These are phyloP conservation scores for Potentilla sterilis DNA, from an alignment of 306 rosid genomes.

Conservation along the genomic window DNA sequence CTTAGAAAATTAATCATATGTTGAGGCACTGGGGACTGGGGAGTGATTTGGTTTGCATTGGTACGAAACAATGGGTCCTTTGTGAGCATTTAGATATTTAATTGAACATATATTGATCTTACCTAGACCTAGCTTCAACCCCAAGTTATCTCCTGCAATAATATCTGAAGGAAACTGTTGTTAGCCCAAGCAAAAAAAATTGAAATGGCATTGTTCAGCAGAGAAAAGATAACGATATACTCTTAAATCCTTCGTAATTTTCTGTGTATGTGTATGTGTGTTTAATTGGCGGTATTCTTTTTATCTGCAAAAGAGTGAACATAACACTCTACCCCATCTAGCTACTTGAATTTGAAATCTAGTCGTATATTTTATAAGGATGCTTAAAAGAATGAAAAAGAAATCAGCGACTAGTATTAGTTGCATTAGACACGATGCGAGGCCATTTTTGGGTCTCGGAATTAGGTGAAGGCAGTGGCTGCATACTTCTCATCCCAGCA, in stretches of 20 bases:
- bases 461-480: slow-evolving; percentile 37
- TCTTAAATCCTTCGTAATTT: neutral
- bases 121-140: slow-evolving; percentile 41
- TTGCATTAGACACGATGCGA: slow-evolving; percentile 33
- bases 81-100: neutral
- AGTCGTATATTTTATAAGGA: neutral
- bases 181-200: slow-evolving; percentile 3
- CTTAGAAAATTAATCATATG: neutral
- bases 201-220: neutral
- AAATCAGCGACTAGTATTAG: slow-evolving; percentile 34
- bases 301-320: neutral
- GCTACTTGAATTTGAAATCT: neutral
- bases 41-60: neutral
- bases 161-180: slow-evolving; percentile 8
- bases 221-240: neutral
- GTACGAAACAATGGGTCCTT: neutral
- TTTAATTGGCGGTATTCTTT: neutral
- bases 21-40: neutral
- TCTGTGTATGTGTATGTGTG: neutral
- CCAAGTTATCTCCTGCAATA: slow-evolving; percentile 22
- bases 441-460: slow-evolving; percentile 43
- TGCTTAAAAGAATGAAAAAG: neutral
- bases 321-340: neutral
- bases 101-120: neutral
- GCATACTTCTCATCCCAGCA: slow-evolving; percentile 12